Percentiles rank a stretch among this genome's conserved stretches.
phyloP scores from a whole-genome alignment of 2,329 filamentous ascomycete genomes.

The Hirsutella minnesotensis region DNA sequence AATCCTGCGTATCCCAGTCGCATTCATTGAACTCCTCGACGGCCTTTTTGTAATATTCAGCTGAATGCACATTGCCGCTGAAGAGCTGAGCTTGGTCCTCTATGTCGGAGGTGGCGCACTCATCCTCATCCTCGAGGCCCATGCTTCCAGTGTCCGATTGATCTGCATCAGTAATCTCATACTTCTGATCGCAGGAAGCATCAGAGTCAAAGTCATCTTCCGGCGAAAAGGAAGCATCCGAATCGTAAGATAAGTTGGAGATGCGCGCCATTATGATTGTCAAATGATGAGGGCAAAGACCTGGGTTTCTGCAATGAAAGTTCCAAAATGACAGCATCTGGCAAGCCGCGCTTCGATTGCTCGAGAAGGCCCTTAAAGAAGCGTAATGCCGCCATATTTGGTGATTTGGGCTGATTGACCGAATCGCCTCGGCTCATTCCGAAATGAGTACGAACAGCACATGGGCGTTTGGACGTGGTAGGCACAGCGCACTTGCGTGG shows the following conservation, averaged over 20 bases:
- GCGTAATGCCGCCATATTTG: too few species aligned
- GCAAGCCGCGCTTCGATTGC: background rate
- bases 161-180: too few species aligned
- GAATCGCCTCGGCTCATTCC: too few species aligned
- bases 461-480: too few species aligned
- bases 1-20: constrained; percentile 5
- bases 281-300: too few species aligned
- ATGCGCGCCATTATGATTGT: too few species aligned
- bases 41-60: constrained; percentile 8
- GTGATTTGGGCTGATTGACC: too few species aligned
- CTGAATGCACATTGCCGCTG: constrained; percentile 7
- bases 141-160: background rate
- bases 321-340: too few species aligned
- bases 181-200: background rate
- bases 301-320: too few species aligned
- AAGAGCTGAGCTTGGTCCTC: constrained; percentile 8
- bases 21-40: constrained; percentile 6
- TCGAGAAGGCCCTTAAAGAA: too few species aligned
- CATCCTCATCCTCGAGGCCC: background rate
- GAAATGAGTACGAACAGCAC: too few species aligned
- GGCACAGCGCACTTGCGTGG: too few species aligned
- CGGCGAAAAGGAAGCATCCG: background rate
- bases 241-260: background rate
- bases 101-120: constrained; percentile 1
- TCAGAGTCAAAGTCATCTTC: background rate